phyloP scores from a whole-genome alignment of 768 basidiomycete genomes.

The Lactifluus hygrophoroides region DNA sequence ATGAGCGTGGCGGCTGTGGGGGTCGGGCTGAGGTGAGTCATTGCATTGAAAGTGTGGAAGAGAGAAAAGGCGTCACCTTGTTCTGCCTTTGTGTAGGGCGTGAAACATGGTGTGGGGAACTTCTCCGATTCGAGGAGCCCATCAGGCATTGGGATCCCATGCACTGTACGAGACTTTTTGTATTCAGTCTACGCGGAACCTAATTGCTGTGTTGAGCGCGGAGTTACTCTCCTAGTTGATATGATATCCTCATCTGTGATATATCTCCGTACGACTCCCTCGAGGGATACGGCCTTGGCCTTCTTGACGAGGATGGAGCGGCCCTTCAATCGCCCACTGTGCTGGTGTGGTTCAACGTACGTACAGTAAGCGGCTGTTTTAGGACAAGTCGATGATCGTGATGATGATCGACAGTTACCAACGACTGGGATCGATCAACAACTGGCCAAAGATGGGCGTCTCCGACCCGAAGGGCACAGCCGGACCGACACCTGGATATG shows the following conservation, averaged over 20 bases:
- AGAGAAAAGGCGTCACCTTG: slow-evolving; percentile 54
- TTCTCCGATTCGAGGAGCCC: slow-evolving; percentile 82
- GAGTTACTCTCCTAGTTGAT: background rate
- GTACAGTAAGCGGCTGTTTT: no score
- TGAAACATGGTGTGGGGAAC: slow-evolving; percentile 79
- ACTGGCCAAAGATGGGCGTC: no score
- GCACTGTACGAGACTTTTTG: slow-evolving; percentile 63
- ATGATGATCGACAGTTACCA: no score
- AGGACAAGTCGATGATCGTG: no score
- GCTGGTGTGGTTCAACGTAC: no score
- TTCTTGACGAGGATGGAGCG: slow-evolving; percentile 87
- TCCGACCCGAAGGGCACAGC: no score
- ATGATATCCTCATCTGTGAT: slow-evolving; percentile 94
- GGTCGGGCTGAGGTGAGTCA: background rate
- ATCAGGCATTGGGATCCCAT: slow-evolving; percentile 57
- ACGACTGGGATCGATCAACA: no score
- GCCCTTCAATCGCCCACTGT: slow-evolving; percentile 70
- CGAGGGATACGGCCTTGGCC: slow-evolving; percentile 82
- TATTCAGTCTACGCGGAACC: slow-evolving; percentile 97
- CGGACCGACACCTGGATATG: no score
- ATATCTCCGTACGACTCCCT: slow-evolving; percentile 93
- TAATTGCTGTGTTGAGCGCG: slow-evolving; percentile 25
- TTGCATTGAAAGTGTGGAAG: background rate
- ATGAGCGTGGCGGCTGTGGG: slow-evolving; percentile 52
- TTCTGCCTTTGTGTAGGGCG: slow-evolving; percentile 95